A percentile compares a stretch with the other conserved stretches of the same genome.
These are phyloP conservation scores for Chlamydomonas sp. DNA, from an alignment of 139 green algal genomes.

Conservation along the genomic window DNA sequence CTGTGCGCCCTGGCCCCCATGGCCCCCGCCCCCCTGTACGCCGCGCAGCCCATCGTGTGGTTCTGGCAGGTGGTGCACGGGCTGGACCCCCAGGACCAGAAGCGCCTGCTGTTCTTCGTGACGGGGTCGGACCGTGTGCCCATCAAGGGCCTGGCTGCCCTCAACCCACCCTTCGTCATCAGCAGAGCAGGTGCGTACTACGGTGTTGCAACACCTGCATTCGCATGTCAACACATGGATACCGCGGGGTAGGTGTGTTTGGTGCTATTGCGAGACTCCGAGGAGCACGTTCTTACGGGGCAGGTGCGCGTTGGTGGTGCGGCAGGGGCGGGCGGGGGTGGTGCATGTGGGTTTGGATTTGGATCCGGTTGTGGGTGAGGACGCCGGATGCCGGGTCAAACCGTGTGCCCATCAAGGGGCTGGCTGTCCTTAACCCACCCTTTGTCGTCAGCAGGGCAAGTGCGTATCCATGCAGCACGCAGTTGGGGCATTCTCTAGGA, in stretches of 20 bases:
- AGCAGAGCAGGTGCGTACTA: constrained; percentile 70
- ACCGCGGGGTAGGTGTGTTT: no score
- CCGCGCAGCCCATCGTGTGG: constrained; percentile 63
- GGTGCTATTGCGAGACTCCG: no score
- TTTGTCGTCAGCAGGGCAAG: constrained; percentile 62
- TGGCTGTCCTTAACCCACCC: constrained; percentile 65
- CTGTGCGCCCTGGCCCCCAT: no score
- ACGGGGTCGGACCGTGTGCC: constrained; percentile 77
- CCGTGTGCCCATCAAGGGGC: constrained; percentile 26
- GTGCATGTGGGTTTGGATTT: no score
- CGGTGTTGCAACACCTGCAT: background rate
- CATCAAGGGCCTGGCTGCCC: constrained; percentile 73
- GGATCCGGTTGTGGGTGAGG: no score
- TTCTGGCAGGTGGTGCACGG: constrained; percentile 81
- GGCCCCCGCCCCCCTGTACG: no score
- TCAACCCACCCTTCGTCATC: constrained; percentile 72
- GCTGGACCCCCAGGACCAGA: constrained; percentile 49
- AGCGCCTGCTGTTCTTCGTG: constrained; percentile 77
- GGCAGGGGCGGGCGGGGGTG: no score
- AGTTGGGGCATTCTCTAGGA: constrained; percentile 35
- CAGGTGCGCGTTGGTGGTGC: no score
- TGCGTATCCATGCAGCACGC: constrained; percentile 54
- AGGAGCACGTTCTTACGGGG: no score
- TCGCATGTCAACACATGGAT: no score
- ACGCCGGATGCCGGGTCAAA: no score